Conservation (phyloP, 805 yeast genomes). For the Metschnikowia noctiluminum region DNA sequence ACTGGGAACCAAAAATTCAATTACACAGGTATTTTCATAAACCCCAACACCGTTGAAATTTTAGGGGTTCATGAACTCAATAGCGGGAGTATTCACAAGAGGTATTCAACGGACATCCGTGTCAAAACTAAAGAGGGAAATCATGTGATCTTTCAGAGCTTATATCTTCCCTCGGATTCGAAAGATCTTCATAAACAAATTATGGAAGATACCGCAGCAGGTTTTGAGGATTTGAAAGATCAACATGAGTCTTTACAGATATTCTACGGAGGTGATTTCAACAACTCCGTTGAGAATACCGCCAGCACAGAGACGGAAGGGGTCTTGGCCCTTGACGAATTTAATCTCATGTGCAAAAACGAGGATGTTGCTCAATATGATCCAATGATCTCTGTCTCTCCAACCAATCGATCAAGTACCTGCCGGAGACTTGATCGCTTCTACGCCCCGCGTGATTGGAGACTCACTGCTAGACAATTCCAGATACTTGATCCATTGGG, state of each 20-base stretch:
- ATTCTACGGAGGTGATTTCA: neutral
- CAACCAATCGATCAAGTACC: neutral
- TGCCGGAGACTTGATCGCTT: neutral
- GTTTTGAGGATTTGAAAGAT: neutral
- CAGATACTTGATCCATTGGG: neutral
- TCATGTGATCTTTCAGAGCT: neutral
- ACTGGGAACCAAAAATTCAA: neutral
- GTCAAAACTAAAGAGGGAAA: neutral
- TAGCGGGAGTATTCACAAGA: neutral
- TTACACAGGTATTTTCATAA: neutral
- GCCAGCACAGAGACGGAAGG: neutral
- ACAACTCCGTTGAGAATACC: neutral
- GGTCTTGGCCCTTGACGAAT: neutral
- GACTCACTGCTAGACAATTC: neutral
- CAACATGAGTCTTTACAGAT: neutral
- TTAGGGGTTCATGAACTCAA: neutral
- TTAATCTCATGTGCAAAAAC: neutral
- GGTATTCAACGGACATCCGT: neutral
- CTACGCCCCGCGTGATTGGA: neutral
- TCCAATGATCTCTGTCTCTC: neutral
- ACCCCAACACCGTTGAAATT: neutral
- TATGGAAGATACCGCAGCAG: too few species aligned
- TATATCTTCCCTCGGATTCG: neutral
- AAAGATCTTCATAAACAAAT: too few species aligned
- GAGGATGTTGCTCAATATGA: neutral